These are phyloP conservation scores for Hirsutella thompsonii DNA, from an alignment of 2,329 filamentous ascomycete species.

Conservation along the genomic window DNA sequence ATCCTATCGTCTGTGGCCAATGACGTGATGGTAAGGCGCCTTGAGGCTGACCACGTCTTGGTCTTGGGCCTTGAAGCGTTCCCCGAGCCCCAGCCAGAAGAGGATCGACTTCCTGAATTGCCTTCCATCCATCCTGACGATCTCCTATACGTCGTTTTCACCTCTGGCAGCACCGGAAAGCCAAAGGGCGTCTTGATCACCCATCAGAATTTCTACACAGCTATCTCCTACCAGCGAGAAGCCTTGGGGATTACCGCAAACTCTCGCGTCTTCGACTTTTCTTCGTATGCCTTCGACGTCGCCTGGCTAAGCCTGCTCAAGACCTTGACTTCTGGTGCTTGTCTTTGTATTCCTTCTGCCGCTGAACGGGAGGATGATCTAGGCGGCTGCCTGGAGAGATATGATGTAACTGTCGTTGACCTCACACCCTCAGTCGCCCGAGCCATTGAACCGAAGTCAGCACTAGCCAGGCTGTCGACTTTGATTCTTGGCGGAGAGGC, in stretches of 20 bases:
- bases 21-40: conserved; percentile 1
- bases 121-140: conserved; percentile 2
- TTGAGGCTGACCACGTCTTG: conserved; percentile 3
- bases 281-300: conserved; percentile 7
- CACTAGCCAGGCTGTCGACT: conserved; percentile 4
- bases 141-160: conserved; percentile 12
- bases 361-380: conserved; percentile 6
- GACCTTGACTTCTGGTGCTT: conserved; percentile 1
- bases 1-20: conserved; percentile 7
- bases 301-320: conserved; percentile 1
- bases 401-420: conserved; percentile 5
- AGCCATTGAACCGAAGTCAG: conserved; percentile 3
- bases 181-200: conserved; percentile 12
- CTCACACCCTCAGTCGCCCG: conserved; percentile 9
- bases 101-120: neutral
- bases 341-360: conserved; percentile 7
- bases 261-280: conserved; percentile 6
- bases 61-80: neutral
- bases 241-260: neutral
- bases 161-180: conserved; percentile 12
- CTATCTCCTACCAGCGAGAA: conserved; percentile 4
- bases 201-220: conserved; percentile 7
- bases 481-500: conserved; percentile 8
- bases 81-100: no score
- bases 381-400: conserved; percentile 2